These are phyloP conservation scores for Myriosclerotinia duriaeana DNA, from an alignment of 2,329 filamentous ascomycete species.

Conservation along the genomic window DNA sequence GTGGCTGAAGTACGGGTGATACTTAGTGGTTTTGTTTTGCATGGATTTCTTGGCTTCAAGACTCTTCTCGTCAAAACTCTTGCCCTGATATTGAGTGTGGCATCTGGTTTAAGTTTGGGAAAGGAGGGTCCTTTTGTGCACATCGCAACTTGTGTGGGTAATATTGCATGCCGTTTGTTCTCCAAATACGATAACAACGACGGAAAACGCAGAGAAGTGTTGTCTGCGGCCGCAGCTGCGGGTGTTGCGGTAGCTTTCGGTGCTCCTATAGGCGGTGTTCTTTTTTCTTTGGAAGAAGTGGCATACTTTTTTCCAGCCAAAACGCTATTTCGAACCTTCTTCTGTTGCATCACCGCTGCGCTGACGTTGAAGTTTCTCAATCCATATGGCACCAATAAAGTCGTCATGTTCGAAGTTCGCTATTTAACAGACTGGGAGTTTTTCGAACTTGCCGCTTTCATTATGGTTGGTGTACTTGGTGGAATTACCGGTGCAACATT, in stretches of 20 bases:
- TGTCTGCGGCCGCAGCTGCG: slow-evolving; percentile 89
- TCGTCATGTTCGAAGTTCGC: slow-evolving; percentile 92
- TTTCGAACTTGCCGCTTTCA: slow-evolving; percentile 84
- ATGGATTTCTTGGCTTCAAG: slow-evolving; percentile 87
- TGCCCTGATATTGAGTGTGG: slow-evolving; percentile 81
- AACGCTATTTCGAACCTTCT: slow-evolving; percentile 95
- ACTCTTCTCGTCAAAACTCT: slow-evolving; percentile 84
- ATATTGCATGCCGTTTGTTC: slow-evolving; percentile 92
- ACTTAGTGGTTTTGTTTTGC: slow-evolving; percentile 93
- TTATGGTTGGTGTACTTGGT: slow-evolving; percentile 81
- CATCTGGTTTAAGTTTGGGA: slow-evolving; percentile 87
- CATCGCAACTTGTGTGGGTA: slow-evolving; percentile 91
- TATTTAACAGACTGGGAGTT: slow-evolving; percentile 90
- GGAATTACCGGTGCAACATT: slow-evolving; percentile 86
- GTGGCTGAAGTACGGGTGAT: slow-evolving; percentile 98
- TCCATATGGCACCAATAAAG: slow-evolving; percentile 93
- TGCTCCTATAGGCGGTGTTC: slow-evolving; percentile 81
- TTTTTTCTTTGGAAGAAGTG: slow-evolving; percentile 94
- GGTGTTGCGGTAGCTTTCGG: slow-evolving; percentile 95
- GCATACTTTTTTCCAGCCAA: slow-evolving; percentile 97
- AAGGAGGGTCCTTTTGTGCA: slow-evolving; percentile 97
- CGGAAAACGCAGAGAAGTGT: slow-evolving; percentile 85
- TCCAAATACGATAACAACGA: slow-evolving; percentile 92
- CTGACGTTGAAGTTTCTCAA: slow-evolving; percentile 92
- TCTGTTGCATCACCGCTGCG: slow-evolving; percentile 93